These are phyloP conservation scores for Delitschia confertaspora DNA, from an alignment of 495 filamentous ascomycete genomes.

Conservation along the genomic window DNA sequence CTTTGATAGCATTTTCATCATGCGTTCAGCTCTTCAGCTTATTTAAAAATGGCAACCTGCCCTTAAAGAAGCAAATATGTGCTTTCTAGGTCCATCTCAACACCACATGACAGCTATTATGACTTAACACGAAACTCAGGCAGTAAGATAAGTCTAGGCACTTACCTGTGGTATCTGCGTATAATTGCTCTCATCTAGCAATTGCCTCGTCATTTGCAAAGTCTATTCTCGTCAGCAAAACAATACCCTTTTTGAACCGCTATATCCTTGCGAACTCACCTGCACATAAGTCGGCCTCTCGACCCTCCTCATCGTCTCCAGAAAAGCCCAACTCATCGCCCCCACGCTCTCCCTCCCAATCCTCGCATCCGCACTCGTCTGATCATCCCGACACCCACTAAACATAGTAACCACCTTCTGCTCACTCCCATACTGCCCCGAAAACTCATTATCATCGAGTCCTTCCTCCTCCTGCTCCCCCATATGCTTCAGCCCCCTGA, in stretches of 20 bases:
- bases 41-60: no score
- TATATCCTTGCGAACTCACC: conserved; percentile 30
- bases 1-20: no score
- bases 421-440: conserved; percentile 44
- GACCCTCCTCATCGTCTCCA: conserved; percentile 43
- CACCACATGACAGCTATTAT: no score
- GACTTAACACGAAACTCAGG: no score
- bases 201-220: conserved; percentile 42
- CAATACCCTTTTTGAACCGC: conserved; percentile 4
- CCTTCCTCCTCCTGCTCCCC: conserved; percentile 38
- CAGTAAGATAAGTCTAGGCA: no score
- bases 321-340: conserved; percentile 53
- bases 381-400: conserved; percentile 50
- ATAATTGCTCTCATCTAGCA: conserved; percentile 40
- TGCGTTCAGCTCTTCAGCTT: no score
- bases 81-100: conserved; percentile 14
- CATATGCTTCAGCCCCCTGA: conserved; percentile 42
- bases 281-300: conserved; percentile 46
- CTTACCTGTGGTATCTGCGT: conserved; percentile 46
- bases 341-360: conserved; percentile 43
- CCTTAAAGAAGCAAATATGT: conserved; percentile 11
- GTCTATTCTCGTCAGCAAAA: conserved; percentile 30
- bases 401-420: conserved; percentile 52
- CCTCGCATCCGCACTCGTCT: conserved; percentile 51
- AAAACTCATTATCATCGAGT: conserved; percentile 44